A percentile compares a stretch with the other conserved stretches of the same genome.
These are phyloP conservation scores for Pulveroboletus sp. DNA, from an alignment of 768 basidiomycete species.

Conservation along the genomic window DNA sequence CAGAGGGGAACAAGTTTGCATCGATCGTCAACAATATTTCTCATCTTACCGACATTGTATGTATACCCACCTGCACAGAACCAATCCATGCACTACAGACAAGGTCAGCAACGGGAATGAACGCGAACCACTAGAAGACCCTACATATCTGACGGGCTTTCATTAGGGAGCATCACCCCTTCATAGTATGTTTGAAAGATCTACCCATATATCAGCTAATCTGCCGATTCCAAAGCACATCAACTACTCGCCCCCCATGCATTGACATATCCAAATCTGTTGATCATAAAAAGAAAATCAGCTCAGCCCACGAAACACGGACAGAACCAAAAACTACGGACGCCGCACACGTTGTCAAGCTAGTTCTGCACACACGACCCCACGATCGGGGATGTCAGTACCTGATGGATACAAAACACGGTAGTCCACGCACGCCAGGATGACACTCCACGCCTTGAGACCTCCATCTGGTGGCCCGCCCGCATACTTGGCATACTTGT, in stretches of 20 bases:
- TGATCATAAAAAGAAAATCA: not conserved
- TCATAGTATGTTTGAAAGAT: conserved; percentile 74
- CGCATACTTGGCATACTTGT: conserved; percentile 17
- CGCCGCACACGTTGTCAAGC: conserved; percentile 37
- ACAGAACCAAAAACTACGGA: conserved; percentile 18
- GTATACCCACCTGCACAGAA: conserved; percentile 53
- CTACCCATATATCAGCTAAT: conserved; percentile 29
- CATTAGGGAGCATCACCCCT: conserved; percentile 41
- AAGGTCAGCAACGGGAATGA: not conserved
- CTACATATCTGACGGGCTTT: conserved; percentile 62
- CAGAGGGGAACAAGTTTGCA: not conserved
- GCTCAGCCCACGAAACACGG: not conserved
- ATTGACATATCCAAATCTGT: conserved; percentile 65
- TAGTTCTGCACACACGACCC: conserved; percentile 6
- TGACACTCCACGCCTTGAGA: conserved; percentile 29
- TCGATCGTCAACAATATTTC: not conserved
- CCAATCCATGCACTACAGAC: conserved; percentile 72
- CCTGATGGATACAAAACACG: not conserved
- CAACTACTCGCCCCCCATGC: conserved; percentile 63
- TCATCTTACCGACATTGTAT: not conserved
- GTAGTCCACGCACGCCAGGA: conserved; percentile 21
- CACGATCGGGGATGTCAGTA: not conserved
- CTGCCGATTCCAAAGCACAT: not conserved
- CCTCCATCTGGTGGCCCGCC: conserved; percentile 28
- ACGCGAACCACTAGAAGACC: conserved; percentile 4